A percentile compares a stretch with the other conserved stretches of the same genome.
Evolutionary conservation across 345 rosid species (phyloP).

Genomic region (Salix koriyanagi): DNA sequence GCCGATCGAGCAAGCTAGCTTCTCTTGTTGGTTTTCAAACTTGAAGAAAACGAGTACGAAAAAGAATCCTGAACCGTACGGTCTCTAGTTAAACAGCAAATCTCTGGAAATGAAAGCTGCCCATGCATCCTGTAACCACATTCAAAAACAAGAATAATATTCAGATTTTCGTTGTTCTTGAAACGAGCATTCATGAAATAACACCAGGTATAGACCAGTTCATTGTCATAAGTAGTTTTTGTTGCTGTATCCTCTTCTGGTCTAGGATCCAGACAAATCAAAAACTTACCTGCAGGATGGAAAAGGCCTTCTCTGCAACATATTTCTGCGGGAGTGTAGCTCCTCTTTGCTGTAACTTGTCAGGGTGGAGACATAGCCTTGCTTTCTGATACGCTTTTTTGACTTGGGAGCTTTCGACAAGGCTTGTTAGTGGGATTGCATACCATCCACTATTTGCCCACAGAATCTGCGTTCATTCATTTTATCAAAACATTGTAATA

Average conservation of each 20-base stretch:
- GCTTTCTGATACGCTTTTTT: slow-evolving; percentile 93
- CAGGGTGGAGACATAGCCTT: slow-evolving; percentile 89
- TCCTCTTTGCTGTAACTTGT: slow-evolving; percentile 84
- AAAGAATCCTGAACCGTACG: not conserved
- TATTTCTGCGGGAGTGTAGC: slow-evolving; percentile 61
- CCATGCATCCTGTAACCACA: slow-evolving; percentile 66
- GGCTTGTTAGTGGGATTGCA: slow-evolving; percentile 48
- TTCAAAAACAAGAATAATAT: not conserved
- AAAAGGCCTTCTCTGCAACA: slow-evolving; percentile 65
- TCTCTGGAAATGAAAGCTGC: slow-evolving; percentile 54
- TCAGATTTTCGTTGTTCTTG: not conserved
- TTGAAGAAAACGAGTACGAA: not conserved
- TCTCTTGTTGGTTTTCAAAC: not conserved
- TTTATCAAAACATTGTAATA: not conserved
- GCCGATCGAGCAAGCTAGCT: not conserved
- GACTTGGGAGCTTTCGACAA: slow-evolving; percentile 65
- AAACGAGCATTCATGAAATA: not conserved
- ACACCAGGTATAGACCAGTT: not conserved
- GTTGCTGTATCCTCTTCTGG: not conserved
- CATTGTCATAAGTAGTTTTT: not conserved
- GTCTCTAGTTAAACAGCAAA: slow-evolving; percentile 31
- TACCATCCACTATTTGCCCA: slow-evolving; percentile 80
- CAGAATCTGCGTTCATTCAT: slow-evolving; percentile 45
- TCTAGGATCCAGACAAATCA: not conserved
- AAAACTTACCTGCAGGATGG: slow-evolving; percentile 66